Percentiles rank a stretch among this genome's conserved stretches.
phyloP scores from a whole-genome alignment of 78 protist species.

The Bigelowiella natans region DNA sequence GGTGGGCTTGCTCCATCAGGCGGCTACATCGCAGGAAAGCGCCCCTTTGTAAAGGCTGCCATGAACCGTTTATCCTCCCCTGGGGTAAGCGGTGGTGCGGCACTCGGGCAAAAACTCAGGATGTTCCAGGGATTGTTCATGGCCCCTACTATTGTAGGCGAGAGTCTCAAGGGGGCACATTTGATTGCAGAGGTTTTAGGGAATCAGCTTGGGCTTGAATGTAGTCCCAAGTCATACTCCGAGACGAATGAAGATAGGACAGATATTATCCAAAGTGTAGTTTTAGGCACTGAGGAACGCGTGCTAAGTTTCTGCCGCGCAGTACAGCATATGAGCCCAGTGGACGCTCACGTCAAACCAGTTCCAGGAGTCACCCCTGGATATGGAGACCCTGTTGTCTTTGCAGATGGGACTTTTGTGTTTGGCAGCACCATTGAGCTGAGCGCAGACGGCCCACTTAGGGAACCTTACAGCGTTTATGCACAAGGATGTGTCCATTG shows the following conservation, averaged over 20 bases:
- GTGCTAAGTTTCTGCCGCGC: neutral
- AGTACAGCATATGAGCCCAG: slow-evolving; percentile 13
- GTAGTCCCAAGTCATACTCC: neutral
- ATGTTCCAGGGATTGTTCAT: slow-evolving; percentile 28
- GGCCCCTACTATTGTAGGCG: slow-evolving; percentile 38
- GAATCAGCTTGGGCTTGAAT: neutral
- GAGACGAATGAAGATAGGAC: neutral
- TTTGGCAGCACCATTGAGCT: slow-evolving; percentile 28
- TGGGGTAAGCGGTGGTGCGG: slow-evolving; percentile 42
- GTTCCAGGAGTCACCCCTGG: slow-evolving; percentile 5
- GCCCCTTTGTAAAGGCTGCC: neutral
- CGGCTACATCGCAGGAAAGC: slow-evolving; percentile 1
- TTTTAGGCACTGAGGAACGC: neutral
- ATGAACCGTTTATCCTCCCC: slow-evolving; percentile 5
- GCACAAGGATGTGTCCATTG: slow-evolving; percentile 31
- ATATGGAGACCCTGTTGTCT: slow-evolving; percentile 35
- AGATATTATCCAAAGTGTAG: neutral
- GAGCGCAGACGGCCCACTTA: slow-evolving; percentile 34
- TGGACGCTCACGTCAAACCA: neutral
- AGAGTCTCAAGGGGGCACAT: slow-evolving; percentile 25
- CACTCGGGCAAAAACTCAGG: slow-evolving; percentile 26
- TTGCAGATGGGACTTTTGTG: slow-evolving; percentile 35
- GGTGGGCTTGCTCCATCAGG: slow-evolving; percentile 33
- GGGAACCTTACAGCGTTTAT: slow-evolving; percentile 26
- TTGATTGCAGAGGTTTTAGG: slow-evolving; percentile 3